phyloP scores from a whole-genome alignment of 352 stramenopile genomes.

The Globisporangium sylvaticum region DNA sequence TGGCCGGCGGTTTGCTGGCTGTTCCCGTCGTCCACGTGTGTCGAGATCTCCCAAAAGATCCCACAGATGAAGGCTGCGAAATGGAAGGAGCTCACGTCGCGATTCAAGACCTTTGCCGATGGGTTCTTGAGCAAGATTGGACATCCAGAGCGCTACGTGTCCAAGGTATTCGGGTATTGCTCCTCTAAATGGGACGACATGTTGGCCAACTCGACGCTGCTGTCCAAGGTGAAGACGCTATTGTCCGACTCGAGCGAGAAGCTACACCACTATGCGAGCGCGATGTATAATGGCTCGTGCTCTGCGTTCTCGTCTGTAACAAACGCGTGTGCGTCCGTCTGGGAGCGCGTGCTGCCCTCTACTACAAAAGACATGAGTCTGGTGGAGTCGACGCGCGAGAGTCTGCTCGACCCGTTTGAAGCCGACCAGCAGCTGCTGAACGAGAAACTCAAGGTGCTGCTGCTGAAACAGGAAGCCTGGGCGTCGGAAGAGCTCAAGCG shows the following conservation, averaged over 20 bases:
- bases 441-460: constrained; percentile 22
- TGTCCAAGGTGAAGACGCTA: background rate
- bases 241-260: background rate
- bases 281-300: background rate
- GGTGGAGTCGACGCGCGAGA: constrained; percentile 7
- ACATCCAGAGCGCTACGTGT: background rate
- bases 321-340: background rate
- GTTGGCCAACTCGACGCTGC: background rate
- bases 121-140: background rate
- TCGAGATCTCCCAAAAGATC: background rate
- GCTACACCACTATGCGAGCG: background rate
- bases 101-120: background rate
- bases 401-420: constrained; percentile 14
- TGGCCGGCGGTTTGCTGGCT: background rate
- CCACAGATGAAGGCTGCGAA: background rate
- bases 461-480: constrained; percentile 37
- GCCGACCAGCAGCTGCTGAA: constrained; percentile 19
- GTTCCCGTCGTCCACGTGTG: background rate
- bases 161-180: background rate
- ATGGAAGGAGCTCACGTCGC: background rate
- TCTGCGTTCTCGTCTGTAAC: background rate
- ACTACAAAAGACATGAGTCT: background rate
- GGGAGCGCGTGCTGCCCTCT: background rate
- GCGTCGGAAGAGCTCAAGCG: constrained; percentile 39
- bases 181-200: background rate